Evolutionary conservation across 345 rosid genomes (phyloP), one percentile per base, ranked within the genome.

Genomic region (Nasturtium officinale): DNA sequence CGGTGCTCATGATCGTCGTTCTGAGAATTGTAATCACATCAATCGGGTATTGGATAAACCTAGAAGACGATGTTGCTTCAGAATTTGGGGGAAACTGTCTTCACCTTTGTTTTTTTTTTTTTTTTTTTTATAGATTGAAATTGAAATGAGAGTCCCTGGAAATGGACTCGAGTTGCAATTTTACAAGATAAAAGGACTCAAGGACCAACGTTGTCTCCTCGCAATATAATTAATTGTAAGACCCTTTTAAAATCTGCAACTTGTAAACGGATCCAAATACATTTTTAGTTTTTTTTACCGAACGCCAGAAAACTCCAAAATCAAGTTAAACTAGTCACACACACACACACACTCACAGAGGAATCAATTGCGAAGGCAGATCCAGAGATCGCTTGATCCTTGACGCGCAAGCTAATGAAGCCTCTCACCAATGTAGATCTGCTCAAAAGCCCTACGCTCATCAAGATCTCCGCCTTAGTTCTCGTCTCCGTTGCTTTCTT

Each of bases 401-500:
- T 76, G 53, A 62, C 7, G 43, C 79, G 45, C 79, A 77, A 77
- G 80, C 80, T 11, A 67, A 91, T 94, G 98, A 94, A 88, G 69
- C 71, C 81, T 9, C 65, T 81, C 53, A 45, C 63, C 38, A 72
- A 59, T 68, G 65, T 67, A 33, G 88, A 95, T 82, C 67, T 85
- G 35, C 52, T 88, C 82, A 87, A 76, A 73, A 71, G 52, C 71
- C 85, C 86, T 9, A 55, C 77, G 7, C 45, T 74, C 6, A 50
- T 90, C 68, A 88, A 85, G 79, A 55, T 88, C 86, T 56, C 82
- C 13, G 86, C 87, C 50, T 77, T 90, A 55, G 3, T 78, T 45
- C 78, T 89, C 73, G 56, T 90, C 78, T 72, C 97, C 70, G 59
- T 82, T 72, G 72, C 86, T 33, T 96, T 89, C 87, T 96, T 96